Evolutionary conservation across 805 yeast genomes (phyloP).

Genomic region (Kluyveromyces siamensis): DNA sequence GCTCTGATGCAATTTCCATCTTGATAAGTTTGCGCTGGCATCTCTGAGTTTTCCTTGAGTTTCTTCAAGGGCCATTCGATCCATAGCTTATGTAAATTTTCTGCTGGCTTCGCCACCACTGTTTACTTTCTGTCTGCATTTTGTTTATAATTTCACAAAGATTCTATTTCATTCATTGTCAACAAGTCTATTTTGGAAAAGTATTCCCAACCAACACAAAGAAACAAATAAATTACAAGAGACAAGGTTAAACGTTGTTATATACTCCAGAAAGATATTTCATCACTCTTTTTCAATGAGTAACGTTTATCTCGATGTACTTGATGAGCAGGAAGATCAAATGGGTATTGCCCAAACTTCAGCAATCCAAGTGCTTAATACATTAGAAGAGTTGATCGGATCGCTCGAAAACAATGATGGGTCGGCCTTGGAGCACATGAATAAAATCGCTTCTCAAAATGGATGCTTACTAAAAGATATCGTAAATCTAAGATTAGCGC

Average conservation of each 20-base stretch:
- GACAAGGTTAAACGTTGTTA: too few relatives aligned
- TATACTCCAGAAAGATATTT: too few relatives aligned
- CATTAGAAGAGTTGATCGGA: conserved; percentile 10
- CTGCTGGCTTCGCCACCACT: too few relatives aligned
- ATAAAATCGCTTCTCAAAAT: conserved; percentile 3
- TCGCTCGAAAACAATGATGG: conserved; percentile 3
- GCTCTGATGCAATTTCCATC: conserved; percentile 54
- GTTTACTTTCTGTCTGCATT: background rate
- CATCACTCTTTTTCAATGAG: background rate
- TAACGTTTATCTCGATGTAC: background rate
- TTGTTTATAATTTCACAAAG: background rate
- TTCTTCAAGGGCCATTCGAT: conserved; percentile 8
- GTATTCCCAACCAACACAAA: background rate
- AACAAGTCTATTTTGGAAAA: background rate
- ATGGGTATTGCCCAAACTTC: background rate
- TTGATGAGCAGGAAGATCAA: conserved; percentile 2
- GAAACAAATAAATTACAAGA: background rate
- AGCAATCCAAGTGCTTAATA: background rate
- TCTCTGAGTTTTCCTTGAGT: conserved; percentile 25
- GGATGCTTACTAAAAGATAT: conserved; percentile 11
- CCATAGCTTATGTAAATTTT: background rate
- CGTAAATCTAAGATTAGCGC: conserved; percentile 4
- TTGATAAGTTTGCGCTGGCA: conserved; percentile 39
- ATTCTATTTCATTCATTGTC: background rate
- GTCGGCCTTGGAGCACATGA: conserved; percentile 5